These are phyloP conservation scores for Venturia aucupariae DNA, from an alignment of 2,329 filamentous ascomycete species.

Conservation along the genomic window DNA sequence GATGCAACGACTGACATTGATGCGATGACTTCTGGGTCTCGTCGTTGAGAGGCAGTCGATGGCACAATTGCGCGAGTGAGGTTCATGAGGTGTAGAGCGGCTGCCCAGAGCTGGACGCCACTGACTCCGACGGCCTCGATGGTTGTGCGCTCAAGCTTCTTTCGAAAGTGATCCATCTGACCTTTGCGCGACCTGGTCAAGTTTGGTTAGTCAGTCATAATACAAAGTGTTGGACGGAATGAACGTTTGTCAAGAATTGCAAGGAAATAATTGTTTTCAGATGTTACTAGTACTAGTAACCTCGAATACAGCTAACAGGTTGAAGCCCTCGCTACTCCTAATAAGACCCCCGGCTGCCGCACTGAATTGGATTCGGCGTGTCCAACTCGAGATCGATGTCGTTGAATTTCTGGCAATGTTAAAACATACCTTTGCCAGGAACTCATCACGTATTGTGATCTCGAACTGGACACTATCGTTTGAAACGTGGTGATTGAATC, in stretches of 20 bases:
- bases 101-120: conserved; percentile 30
- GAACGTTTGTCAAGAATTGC: background rate
- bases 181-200: background rate
- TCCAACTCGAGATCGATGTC: background rate
- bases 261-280: background rate
- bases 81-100: conserved; percentile 25
- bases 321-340: background rate
- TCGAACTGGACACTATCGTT: background rate
- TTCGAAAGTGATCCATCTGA: conserved; percentile 27
- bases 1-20: background rate
- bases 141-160: conserved; percentile 31
- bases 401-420: background rate
- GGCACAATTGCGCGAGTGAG: conserved; percentile 24
- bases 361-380: background rate
- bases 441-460: background rate
- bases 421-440: background rate
- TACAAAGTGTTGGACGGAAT: no score
- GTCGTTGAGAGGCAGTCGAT: background rate
- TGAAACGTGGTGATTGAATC: background rate
- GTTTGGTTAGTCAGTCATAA: background rate
- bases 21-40: background rate
- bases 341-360: background rate
- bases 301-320: no score
- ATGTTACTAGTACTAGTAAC: no score
- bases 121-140: conserved; percentile 25